Conservation (phyloP, 495 filamentous ascomycete genomes). For the Podospora pseudoanserina region DNA sequence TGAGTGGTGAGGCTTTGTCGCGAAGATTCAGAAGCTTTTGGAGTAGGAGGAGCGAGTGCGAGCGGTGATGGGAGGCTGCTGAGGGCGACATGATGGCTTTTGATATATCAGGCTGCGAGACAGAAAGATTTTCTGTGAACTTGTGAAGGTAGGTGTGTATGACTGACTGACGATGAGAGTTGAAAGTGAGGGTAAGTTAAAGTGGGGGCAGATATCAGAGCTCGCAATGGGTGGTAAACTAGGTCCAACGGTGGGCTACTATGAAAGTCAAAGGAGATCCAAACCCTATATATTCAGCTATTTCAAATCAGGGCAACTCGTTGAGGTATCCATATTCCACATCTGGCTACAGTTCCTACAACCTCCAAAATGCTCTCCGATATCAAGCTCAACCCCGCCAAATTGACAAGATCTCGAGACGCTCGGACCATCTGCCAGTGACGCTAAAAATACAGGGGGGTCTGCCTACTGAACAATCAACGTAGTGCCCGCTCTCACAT, state of each 20-base stretch:
- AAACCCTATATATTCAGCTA: not conserved
- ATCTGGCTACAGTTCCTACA: too few species aligned
- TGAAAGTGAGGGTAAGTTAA: not conserved
- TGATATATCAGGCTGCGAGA: not conserved
- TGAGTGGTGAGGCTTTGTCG: conserved; percentile 81
- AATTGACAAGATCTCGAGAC: not conserved
- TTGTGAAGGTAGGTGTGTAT: not conserved
- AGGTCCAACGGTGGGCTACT: too few species aligned
- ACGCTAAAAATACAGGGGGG: conserved; percentile 2
- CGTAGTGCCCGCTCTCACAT: conserved; percentile 15
- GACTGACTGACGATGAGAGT: not conserved
- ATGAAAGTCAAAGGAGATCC: too few species aligned
- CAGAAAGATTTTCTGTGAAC: not conserved
- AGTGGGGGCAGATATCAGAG: not conserved
- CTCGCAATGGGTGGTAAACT: not conserved
- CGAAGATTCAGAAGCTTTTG: conserved; percentile 75
- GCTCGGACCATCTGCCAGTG: not conserved
- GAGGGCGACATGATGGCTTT: conserved; percentile 44
- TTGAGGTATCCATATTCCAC: too few species aligned
- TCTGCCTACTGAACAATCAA: not conserved
- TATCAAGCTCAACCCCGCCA: not conserved
- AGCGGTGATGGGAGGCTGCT: conserved; percentile 63
- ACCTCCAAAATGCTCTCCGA: too few species aligned
- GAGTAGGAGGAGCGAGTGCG: conserved; percentile 82
- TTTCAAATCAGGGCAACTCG: not conserved